These are phyloP conservation scores for Volvariella volvacea DNA, from an alignment of 1,284 basidiomycete genomes.

Conservation along the genomic window DNA sequence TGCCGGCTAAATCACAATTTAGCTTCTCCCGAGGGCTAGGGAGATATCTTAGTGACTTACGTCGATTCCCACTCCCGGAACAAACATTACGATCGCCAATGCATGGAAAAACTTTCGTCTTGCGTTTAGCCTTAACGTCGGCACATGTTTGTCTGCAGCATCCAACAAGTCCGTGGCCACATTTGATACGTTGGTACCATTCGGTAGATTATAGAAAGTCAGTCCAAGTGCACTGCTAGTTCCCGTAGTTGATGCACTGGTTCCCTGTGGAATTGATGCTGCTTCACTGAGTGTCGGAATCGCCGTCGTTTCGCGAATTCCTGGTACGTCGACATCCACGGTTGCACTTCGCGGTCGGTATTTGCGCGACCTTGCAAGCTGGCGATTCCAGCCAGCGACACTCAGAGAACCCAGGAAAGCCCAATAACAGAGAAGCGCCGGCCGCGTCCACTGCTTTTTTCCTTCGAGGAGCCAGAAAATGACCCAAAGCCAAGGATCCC, in stretches of 20 bases:
- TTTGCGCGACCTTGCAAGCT: constrained; percentile 69
- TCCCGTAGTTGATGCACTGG: constrained; percentile 6
- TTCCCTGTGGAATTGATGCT: constrained; percentile 3
- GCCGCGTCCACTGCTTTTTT: constrained; percentile 75
- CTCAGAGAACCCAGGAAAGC: constrained; percentile 71
- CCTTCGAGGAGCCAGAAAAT: constrained; percentile 75
- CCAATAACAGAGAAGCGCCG: constrained; percentile 84
- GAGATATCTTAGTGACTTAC: constrained; percentile 46
- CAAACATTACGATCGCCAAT: constrained; percentile 91
- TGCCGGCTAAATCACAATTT: constrained; percentile 61
- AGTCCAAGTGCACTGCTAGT: constrained; percentile 23
- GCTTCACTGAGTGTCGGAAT: constrained; percentile 12
- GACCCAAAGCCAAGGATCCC: constrained; percentile 89
- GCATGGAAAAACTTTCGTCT: constrained; percentile 97
- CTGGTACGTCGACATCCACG: constrained; percentile 23
- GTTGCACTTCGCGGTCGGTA: constrained; percentile 45
- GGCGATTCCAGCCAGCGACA: constrained; percentile 90
- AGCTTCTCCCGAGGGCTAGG: constrained; percentile 6
- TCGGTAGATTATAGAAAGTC: constrained; percentile 40
- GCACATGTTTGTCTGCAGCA: constrained; percentile 82
- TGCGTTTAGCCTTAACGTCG: constrained; percentile 90
- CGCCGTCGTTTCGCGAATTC: constrained; percentile 9
- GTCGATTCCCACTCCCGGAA: constrained; percentile 89
- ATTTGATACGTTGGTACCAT: constrained; percentile 42
- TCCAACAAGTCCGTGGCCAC: constrained; percentile 81